Base-by-base conservation (phyloP, 164 flowering plant species). In the Euptelea pleiosperma region DNA sequence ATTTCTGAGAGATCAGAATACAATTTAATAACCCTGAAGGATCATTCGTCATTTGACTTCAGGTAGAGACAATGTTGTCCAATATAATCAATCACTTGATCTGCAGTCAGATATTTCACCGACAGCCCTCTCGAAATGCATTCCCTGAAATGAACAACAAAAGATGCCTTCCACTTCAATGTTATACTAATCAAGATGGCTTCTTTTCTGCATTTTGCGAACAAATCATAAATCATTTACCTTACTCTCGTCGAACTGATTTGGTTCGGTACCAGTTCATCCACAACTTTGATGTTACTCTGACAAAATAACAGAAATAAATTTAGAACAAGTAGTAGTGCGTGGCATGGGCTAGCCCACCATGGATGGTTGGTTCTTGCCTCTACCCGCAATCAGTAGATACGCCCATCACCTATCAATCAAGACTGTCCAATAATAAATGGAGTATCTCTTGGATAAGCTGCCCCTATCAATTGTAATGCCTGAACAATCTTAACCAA, bases 231-330 rank as follows among this genome's bases (percentile, higher is more conserved):
- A 50, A n/a, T 1, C 10, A 2, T 8, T 71, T 75, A 88, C 98
- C 96, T 81, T 62, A 92, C 37, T 76, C 91, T 69, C 0, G 98
- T 81, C 19, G 98, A 92, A 64, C 98, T 89, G 46, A 92, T 83
- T 53, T 78, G 87, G 64, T 92, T 89, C n/a, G 93, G 93, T 22
- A 89, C 80, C 33, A 76, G 65, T 58, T 89, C 93, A 71, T 87
- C 96, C 34, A 85, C 91, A 25, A 89, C 65, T 66, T 62, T 74
- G 52, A 89, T 85, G 64, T 89, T 87, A n/a, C 49, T 68, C 94
- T 91, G 86, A 39, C 8, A 36, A 28, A 42, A 59, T 18, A 57
- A 31, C n/a, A n/a, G n/a, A 15, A 18, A 40, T 22, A 50, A 29
- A 51, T 6, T 4, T 15, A n/a, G n/a, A n/a, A n/a, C n/a, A n/a